Base-by-base conservation (phyloP, 2,329 filamentous ascomycete genomes). In the Diaporthe amygdali region DNA sequence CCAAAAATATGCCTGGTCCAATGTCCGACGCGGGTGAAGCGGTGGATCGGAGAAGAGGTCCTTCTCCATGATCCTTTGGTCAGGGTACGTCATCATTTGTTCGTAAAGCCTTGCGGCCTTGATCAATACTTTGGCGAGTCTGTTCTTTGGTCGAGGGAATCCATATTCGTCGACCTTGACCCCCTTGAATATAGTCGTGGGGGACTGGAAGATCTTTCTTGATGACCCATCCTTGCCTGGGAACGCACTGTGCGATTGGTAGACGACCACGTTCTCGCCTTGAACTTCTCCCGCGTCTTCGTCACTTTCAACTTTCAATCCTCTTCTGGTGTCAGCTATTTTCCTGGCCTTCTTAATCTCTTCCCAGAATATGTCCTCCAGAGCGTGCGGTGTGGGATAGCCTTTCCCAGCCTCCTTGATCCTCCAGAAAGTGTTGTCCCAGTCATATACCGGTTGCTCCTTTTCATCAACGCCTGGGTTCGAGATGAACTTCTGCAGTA, bases 1-100 rank as follows among this genome's bases (percentile, higher is more conserved):
- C 78, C 81, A 81, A 47, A 82, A 82, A 71, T 84, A 85, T 0
- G 81, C 82, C 68, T 86, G 85, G 49, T 86, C 85, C 1, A 87
- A 76, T 0, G 85, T 86, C 0, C 85, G 76, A 0, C 85, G 79
- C 0, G 83, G 81, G 70, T 87, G 85, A 1, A 82, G 74, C 7
- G 80, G 83, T 0, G 82, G 76, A 0, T 82, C 69, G 0, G 69
- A 25, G 27, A 78, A 75, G 0, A 85, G 75, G 44, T 81, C 82
- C 4, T 75, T 71, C 22, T 79, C 71, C 7, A 83, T 74, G 17
- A 84, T 68, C 54, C 72, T 75, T 66, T 80, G 78, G 66, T 84
- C 82, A 0, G 76, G 74, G 22, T 80, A 80, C 5, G 77, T 79
- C 1, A 77, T 72, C 70, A 84, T 83, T 0, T 76, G 78, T 55